These are phyloP conservation scores for Ascochyta lentis DNA, from an alignment of 2,329 filamentous ascomycete species.

Conservation along the genomic window DNA sequence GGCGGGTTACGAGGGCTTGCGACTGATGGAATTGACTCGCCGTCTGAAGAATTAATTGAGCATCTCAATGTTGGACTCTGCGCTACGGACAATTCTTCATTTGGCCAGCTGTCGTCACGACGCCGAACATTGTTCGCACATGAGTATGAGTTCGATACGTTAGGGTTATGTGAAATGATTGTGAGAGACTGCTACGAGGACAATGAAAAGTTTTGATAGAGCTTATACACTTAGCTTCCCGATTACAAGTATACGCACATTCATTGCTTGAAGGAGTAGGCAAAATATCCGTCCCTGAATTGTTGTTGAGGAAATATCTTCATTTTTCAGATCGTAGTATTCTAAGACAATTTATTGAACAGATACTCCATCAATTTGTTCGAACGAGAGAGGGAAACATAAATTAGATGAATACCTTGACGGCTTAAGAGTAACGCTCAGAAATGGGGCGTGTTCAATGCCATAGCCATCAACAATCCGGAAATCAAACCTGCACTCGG, in stretches of 20 bases:
- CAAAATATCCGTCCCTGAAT: no score
- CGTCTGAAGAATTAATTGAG: neutral
- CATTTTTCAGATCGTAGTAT: no score
- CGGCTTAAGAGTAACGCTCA: neutral
- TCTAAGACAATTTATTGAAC: no score
- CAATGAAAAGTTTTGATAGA: neutral
- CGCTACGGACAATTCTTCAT: neutral
- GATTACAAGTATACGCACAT: fast-evolving
- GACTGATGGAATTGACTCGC: no score
- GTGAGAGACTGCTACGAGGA: neutral
- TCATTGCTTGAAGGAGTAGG: no score
- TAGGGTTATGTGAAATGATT: neutral
- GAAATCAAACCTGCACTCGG: conserved; percentile 50
- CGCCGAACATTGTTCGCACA: neutral
- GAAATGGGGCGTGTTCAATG: conserved; percentile 52
- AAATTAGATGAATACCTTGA: no score
- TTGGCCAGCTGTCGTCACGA: neutral
- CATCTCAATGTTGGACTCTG: neutral
- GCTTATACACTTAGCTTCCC: no score
- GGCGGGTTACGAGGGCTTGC: no score
- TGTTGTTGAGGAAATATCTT: no score
- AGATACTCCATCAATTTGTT: neutral
- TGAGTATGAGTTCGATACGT: neutral
- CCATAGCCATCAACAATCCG: conserved; percentile 51
- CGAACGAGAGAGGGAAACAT: neutral